Percentiles rank a stretch among this genome's conserved stretches.
phyloP scores from a whole-genome alignment of 2,329 filamentous ascomycete genomes.

The Hypoxylon sp. region DNA sequence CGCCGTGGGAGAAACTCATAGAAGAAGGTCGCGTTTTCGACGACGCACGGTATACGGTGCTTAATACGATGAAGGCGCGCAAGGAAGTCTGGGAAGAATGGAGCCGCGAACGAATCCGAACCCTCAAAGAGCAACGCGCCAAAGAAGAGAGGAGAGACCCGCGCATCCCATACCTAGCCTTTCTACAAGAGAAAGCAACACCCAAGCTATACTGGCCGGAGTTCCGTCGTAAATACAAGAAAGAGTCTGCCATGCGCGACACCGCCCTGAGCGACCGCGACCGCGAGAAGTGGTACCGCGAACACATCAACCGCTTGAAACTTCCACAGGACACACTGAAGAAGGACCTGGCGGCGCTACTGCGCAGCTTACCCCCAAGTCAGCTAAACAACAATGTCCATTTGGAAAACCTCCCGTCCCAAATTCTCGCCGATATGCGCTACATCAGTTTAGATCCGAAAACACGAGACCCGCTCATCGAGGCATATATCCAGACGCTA shows the following conservation, averaged over 20 bases:
- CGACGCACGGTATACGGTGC: conserved; percentile 86
- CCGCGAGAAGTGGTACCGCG: conserved; percentile 82
- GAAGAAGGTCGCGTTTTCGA: conserved; percentile 85
- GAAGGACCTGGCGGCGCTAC: conserved; percentile 73
- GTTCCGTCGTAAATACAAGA: conserved; percentile 91
- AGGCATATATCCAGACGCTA: conserved; percentile 73
- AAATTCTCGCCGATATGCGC: conserved; percentile 73
- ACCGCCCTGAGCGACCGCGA: conserved; percentile 78
- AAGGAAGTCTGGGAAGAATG: conserved; percentile 87
- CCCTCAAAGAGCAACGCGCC: conserved; percentile 77
- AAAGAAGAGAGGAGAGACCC: conserved; percentile 86
- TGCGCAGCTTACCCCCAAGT: conserved; percentile 70
- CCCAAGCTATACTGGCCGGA: conserved; percentile 98
- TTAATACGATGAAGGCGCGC: conserved; percentile 83
- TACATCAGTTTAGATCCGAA: conserved; percentile 74
- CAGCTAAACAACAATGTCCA: conserved; percentile 70
- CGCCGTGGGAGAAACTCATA: conserved; percentile 89
- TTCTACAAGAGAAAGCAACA: conserved; percentile 84
- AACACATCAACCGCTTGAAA: conserved; percentile 76
- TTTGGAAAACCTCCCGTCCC: conserved; percentile 68
- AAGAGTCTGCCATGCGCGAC: conserved; percentile 83
- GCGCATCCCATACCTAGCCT: conserved; percentile 80
- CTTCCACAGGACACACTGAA: conserved; percentile 74
- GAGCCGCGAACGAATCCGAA: conserved; percentile 80
- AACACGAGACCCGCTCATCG: conserved; percentile 72